A percentile compares a stretch with the other conserved stretches of the same genome.
phyloP scores from a whole-genome alignment of 345 rosid species.

The Hibiscus mutabilis region DNA sequence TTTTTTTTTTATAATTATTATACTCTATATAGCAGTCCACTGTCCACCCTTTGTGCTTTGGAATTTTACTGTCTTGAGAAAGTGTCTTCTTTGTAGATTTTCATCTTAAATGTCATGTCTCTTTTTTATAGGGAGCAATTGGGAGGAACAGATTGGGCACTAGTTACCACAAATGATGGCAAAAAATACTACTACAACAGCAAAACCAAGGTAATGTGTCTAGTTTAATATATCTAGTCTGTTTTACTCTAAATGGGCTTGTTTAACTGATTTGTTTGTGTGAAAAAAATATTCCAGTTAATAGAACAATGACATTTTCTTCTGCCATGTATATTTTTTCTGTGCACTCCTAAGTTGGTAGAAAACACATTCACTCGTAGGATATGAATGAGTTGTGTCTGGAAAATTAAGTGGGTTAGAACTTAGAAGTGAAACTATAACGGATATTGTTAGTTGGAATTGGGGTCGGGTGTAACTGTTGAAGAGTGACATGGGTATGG shows the following conservation, averaged over 20 bases:
- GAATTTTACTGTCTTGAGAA: background rate
- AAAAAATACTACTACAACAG: conserved; percentile 85
- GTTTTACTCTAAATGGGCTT: background rate
- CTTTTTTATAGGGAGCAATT: conserved; percentile 57
- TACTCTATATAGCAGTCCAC: background rate
- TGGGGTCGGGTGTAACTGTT: too few relatives aligned
- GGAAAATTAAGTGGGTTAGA: background rate
- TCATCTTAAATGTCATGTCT: background rate
- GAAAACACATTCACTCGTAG: background rate
- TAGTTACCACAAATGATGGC: conserved; percentile 80
- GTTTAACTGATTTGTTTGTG: conserved; percentile 2
- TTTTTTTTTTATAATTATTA: too few relatives aligned
- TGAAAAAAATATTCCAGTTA: background rate
- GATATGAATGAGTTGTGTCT: background rate
- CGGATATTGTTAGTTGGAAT: background rate
- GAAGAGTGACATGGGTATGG: too few relatives aligned
- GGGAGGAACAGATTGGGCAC: conserved; percentile 83
- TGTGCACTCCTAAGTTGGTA: background rate
- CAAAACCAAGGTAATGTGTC: conserved; percentile 63
- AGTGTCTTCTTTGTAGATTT: background rate
- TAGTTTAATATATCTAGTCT: background rate
- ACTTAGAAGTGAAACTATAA: background rate
- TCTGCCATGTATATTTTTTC: background rate
- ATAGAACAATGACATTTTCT: background rate
- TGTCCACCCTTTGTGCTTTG: background rate